Conservation (phyloP, 2,329 filamentous ascomycete species). For the Ramularia collo-cygni region DNA sequence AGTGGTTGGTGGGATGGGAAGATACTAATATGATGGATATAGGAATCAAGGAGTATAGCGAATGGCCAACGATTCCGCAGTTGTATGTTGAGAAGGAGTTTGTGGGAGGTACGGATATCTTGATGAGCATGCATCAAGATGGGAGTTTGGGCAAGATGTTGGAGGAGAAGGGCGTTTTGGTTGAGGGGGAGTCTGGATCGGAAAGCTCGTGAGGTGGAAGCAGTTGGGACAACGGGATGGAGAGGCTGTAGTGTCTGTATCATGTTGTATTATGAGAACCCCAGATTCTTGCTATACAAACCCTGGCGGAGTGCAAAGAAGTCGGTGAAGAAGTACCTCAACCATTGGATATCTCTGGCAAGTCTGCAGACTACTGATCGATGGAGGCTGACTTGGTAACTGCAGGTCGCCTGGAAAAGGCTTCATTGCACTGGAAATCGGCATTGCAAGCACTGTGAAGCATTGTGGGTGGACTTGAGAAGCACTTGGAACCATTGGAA, state of each 20-base stretch:
- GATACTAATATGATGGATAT: conserved; percentile 2
- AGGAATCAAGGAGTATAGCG: conserved; percentile 99
- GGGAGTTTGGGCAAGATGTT: conserved; percentile 87
- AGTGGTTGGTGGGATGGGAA: conserved; percentile 1
- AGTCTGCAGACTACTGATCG: not conserved
- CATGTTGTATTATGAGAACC: not conserved
- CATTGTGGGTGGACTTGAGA: too few species aligned
- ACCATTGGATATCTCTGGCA: not conserved
- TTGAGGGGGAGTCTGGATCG: conserved; percentile 39
- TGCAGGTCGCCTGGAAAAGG: too few species aligned
- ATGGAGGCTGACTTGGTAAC: too few species aligned
- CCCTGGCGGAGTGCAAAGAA: not conserved
- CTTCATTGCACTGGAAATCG: too few species aligned
- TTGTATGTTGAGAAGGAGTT: conserved; percentile 95
- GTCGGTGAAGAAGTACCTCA: not conserved
- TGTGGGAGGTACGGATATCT: conserved; percentile 92
- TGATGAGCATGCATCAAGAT: conserved; percentile 95
- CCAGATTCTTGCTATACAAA: not conserved
- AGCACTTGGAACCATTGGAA: too few species aligned
- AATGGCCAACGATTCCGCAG: conserved; percentile 98
- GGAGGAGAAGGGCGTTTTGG: conserved; percentile 84
- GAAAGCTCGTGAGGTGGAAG: conserved; percentile 5
- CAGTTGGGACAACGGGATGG: not conserved
- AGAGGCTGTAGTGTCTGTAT: not conserved
- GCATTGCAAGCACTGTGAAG: too few species aligned